Base-by-base conservation (phyloP, 257 asterid genomes). In the Lithospermum erythrorhizon region DNA sequence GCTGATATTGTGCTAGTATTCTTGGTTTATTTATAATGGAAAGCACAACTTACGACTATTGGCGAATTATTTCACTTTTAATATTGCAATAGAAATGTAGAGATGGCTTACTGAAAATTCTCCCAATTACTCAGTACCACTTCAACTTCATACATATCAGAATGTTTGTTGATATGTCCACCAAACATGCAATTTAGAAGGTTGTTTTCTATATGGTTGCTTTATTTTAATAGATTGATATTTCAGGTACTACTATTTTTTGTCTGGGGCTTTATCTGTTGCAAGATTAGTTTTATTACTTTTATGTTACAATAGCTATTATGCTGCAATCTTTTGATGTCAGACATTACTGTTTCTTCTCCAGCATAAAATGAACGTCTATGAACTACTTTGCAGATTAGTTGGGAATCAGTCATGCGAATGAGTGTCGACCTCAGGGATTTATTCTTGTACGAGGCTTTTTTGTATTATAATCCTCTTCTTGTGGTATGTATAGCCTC, bases 381-480 rank as follows among this genome's bases (percentile, higher is more conserved):
- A 32, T 66, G 21, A 64, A 32, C 59, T 62, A 64, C 59, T 76
- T 70, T 72, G 76, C 87, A 94, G 99, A 76, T 94, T 60, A 93
- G 96, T 78, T 87, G 97, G 99, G 95, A 89, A 73, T 87, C 99
- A 49, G 99, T 94, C 65, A 87, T 89, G 97, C 82, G 96, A 85
- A 94, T 94, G 99, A 85, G 96, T 61, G 86, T 65, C 61, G 95
- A 87, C 82, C 81, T 85, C 70, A 85, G 88, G 57, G 96, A 94
- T 74, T 80, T 94, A 65, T 94, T 94, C 79, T 68, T 89, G 35
- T 94, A 94, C n/a, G 99, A 94, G 87, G 99, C 93, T 56, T 94
- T 94, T 80, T 82, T 94, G 84, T 94, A 94, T 79, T 94, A 89
- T 63, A 94, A 94, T 75, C 99, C 97, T 55, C 93, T 87, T 67